A percentile compares a stretch with the other conserved stretches of the same genome.
Evolutionary conservation across 2,329 filamentous ascomycete genomes (phyloP).

Genomic region (Colletotrichum phormii): DNA sequence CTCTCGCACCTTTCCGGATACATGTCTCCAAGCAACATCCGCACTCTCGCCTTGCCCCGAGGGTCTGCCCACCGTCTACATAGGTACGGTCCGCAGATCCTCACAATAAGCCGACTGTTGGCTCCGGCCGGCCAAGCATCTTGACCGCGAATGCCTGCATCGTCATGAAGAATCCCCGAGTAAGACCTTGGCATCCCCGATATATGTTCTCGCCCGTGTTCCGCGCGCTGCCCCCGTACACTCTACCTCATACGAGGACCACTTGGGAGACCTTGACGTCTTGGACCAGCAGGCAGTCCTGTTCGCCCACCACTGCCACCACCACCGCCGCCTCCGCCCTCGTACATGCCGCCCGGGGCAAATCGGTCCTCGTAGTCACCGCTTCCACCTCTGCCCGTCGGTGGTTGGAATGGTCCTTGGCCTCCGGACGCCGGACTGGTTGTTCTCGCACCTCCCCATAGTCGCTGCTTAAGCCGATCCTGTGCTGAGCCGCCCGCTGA

Average conservation of each 20-base stretch:
- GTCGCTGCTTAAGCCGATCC: slow-evolving; percentile 82
- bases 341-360: slow-evolving; percentile 58
- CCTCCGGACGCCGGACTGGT: slow-evolving; percentile 61
- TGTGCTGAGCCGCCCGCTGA: slow-evolving; percentile 72
- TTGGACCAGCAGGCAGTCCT: slow-evolving; percentile 60
- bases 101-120: neutral
- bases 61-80: neutral
- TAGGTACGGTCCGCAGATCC: neutral
- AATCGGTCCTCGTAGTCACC: slow-evolving; percentile 59
- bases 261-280: slow-evolving; percentile 45
- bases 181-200: neutral
- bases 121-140: neutral
- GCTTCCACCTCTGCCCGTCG: slow-evolving; percentile 45
- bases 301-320: slow-evolving; percentile 52
- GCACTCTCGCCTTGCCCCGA: neutral
- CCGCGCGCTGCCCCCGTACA: neutral
- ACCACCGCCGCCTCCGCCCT: slow-evolving; percentile 44
- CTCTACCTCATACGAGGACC: slow-evolving; percentile 55
- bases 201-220: neutral
- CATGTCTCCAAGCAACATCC: slow-evolving; percentile 25
- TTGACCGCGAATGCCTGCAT: neutral
- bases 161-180: neutral
- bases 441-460: slow-evolving; percentile 74
- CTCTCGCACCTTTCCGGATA: slow-evolving; percentile 8
- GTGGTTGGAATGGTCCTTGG: slow-evolving; percentile 61